Percentiles rank a stretch among this genome's conserved stretches.
Evolutionary conservation across 768 basidiomycete species (phyloP).

Genomic region (Pilatotrama ljubarskyi): DNA sequence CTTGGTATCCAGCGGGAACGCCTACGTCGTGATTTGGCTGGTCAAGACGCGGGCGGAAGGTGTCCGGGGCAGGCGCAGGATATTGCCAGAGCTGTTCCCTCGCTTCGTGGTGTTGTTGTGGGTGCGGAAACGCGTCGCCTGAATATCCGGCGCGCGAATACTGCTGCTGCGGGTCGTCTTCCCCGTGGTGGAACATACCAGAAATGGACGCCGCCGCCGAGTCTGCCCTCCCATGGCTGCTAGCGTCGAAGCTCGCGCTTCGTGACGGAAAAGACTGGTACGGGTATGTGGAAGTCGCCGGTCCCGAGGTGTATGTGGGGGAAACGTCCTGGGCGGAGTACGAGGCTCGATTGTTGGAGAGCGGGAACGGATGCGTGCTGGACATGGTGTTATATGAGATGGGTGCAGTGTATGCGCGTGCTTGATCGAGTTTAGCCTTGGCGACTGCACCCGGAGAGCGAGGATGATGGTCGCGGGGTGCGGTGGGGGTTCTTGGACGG

Average conservation of each 20-base stretch:
- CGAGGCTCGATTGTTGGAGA: constrained; percentile 19
- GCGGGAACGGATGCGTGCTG: constrained; percentile 12
- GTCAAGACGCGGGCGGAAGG: constrained; percentile 14
- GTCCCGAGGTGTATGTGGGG: constrained; percentile 9
- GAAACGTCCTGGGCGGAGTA: constrained; percentile 9
- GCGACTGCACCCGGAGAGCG: constrained; percentile 12
- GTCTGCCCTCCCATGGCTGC: constrained; percentile 15
- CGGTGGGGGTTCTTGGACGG: not conserved
- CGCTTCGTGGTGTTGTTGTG: not conserved
- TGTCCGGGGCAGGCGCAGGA: not conserved
- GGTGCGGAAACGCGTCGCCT: constrained; percentile 8
- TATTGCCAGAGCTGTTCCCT: constrained; percentile 17
- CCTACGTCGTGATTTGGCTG: constrained; percentile 6
- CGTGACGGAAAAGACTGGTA: constrained; percentile 12
- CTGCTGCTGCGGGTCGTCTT: constrained; percentile 17
- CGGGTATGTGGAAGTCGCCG: constrained; percentile 1
- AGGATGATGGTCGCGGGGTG: constrained; percentile 13
- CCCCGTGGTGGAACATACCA: constrained; percentile 21
- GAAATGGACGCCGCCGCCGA: constrained; percentile 16
- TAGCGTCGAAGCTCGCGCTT: constrained; percentile 8
- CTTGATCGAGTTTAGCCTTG: constrained; percentile 11
- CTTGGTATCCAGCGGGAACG: constrained; percentile 5
- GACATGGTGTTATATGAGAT: constrained; percentile 8
- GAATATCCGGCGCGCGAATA: constrained; percentile 7
- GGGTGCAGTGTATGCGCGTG: not conserved